Evolutionary conservation across 495 filamentous ascomycete genomes (phyloP).

Genomic region (Penicillium cataractarum): DNA sequence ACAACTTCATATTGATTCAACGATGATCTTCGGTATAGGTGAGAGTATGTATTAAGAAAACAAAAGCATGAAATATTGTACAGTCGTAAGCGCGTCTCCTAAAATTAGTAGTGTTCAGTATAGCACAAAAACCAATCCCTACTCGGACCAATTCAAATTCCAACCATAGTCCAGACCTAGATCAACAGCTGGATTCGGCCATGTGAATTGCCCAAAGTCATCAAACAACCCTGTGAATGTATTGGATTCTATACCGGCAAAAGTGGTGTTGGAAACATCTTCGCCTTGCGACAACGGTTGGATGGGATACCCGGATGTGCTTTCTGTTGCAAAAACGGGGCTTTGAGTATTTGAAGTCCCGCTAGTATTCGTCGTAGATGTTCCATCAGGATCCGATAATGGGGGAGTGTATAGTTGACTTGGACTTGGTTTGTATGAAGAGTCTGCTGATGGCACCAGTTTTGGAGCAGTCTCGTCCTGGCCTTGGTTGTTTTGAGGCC

Average conservation of each 20-base stretch:
- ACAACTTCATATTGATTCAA: no score
- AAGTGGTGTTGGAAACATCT: slow-evolving; percentile 14
- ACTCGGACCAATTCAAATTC: slow-evolving; percentile 43
- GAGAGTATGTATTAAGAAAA: no score
- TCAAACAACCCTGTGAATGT: slow-evolving; percentile 28
- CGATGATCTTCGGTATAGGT: no score
- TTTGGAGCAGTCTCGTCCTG: slow-evolving; percentile 4
- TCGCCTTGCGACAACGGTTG: slow-evolving; percentile 24
- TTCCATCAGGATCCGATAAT: slow-evolving; percentile 28
- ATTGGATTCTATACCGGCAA: slow-evolving; percentile 25
- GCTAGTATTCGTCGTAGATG: slow-evolving; percentile 4
- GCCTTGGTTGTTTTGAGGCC: slow-evolving; percentile 8
- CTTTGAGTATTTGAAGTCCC: slow-evolving; percentile 8
- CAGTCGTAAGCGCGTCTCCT: not conserved
- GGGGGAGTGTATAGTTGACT: slow-evolving; percentile 33
- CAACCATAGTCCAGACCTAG: slow-evolving; percentile 45
- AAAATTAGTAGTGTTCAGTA: no score
- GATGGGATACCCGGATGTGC: slow-evolving; percentile 9
- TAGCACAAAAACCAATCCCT: no score
- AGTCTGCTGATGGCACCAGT: not conserved
- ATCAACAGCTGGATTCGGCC: slow-evolving; percentile 33
- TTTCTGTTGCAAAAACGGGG: not conserved
- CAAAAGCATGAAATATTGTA: no score
- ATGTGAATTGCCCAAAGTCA: slow-evolving; percentile 30
- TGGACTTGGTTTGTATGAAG: slow-evolving; percentile 13